Evolutionary conservation across 305 asterid genomes (phyloP).

Genomic region (Withania somnifera): DNA sequence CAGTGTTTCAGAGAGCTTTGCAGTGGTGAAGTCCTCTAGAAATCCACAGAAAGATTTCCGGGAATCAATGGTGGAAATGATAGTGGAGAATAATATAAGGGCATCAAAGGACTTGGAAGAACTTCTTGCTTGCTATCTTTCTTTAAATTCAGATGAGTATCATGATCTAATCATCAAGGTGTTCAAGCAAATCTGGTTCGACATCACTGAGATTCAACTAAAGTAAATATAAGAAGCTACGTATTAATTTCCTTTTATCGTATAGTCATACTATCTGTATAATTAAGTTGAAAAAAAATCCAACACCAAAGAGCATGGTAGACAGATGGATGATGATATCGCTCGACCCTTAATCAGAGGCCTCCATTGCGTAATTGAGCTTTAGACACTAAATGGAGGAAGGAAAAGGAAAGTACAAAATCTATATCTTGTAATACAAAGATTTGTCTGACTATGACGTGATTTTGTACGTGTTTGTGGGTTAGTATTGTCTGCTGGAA

Average conservation of each 20-base stretch:
- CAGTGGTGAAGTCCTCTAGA: conserved; percentile 69
- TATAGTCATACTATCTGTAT: neutral
- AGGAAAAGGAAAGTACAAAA: neutral
- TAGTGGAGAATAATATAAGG: conserved; percentile 53
- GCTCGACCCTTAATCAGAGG: neutral
- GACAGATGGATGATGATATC: neutral
- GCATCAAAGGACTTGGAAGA: conserved; percentile 62
- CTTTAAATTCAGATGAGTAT: conserved; percentile 56
- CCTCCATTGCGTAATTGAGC: too few species aligned
- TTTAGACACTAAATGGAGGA: neutral
- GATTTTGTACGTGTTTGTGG: neutral
- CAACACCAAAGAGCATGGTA: neutral
- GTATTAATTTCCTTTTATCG: neutral
- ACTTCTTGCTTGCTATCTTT: conserved; percentile 71
- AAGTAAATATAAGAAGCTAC: conserved; percentile 7
- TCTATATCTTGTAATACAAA: neutral
- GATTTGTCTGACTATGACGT: neutral
- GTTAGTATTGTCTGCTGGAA: neutral
- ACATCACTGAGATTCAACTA: conserved; percentile 22
- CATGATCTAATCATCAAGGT: conserved; percentile 63
- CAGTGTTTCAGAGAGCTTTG: too few species aligned
- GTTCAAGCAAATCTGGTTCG: conserved; percentile 77
- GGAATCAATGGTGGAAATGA: conserved; percentile 87
- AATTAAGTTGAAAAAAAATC: too few species aligned
- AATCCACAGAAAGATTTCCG: conserved; percentile 75